These are phyloP conservation scores for Phaeosphaeria sp. DNA, from an alignment of 2,329 filamentous ascomycete species.

Conservation along the genomic window DNA sequence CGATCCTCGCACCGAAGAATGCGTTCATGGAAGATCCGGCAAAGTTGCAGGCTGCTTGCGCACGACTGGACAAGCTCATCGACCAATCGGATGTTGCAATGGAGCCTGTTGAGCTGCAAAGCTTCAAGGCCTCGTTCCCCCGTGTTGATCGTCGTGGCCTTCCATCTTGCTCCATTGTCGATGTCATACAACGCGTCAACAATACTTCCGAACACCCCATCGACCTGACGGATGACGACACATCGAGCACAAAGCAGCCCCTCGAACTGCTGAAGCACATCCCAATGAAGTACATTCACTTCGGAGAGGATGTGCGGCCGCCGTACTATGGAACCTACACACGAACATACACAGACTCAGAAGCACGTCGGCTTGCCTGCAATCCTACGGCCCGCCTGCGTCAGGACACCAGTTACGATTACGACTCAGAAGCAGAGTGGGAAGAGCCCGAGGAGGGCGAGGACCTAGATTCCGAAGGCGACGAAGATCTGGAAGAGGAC, in stretches of 20 bases:
- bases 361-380: constrained; percentile 57
- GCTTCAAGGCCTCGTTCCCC: constrained; percentile 27
- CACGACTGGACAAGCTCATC: constrained; percentile 37
- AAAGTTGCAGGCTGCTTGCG: constrained; percentile 33
- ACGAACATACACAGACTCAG: constrained; percentile 57
- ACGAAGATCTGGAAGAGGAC: constrained; percentile 72
- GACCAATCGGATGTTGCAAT: constrained; percentile 17
- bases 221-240: constrained; percentile 51
- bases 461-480: constrained; percentile 69
- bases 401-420: constrained; percentile 75
- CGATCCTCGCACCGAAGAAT: constrained; percentile 69
- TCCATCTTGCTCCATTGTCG: constrained; percentile 30
- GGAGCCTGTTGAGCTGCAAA: constrained; percentile 21
- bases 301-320: constrained; percentile 68
- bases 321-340: constrained; percentile 78
- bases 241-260: constrained; percentile 29
- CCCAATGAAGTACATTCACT: constrained; percentile 69
- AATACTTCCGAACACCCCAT: constrained; percentile 51
- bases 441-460: constrained; percentile 76
- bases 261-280: constrained; percentile 59
- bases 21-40: constrained; percentile 36
- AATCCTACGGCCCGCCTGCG: constrained; percentile 64
- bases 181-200: constrained; percentile 54
- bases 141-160: constrained; percentile 18
- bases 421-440: constrained; percentile 88